A percentile compares a stretch with the other conserved stretches of the same genome.
Evolutionary conservation across 768 basidiomycete genomes (phyloP).

Genomic region (Hydnomerulius pinastri): DNA sequence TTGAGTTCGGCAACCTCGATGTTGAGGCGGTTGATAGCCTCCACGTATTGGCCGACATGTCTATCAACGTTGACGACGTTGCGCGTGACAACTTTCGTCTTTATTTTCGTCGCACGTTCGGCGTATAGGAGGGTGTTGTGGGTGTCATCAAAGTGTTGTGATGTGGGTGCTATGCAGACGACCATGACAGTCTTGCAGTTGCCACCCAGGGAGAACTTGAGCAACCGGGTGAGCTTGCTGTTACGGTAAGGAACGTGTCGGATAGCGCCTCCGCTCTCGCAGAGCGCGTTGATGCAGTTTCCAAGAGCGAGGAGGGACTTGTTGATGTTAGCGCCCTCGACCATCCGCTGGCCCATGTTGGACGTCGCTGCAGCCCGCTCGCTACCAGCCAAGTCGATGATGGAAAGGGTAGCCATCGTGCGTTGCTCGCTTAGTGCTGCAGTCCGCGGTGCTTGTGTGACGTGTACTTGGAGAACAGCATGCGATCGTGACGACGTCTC

Average conservation of each 20-base stretch:
- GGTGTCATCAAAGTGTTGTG: conserved; percentile 96
- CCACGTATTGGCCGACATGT: conserved; percentile 93
- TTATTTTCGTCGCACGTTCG: conserved; percentile 97
- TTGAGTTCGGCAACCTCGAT: conserved; percentile 84
- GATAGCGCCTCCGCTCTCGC: conserved; percentile 85
- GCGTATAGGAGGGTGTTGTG: conserved; percentile 98
- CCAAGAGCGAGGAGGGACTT: conserved; percentile 96
- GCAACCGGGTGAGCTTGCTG: conserved; percentile 94
- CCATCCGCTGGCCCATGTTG: conserved; percentile 98
- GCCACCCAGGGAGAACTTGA: conserved; percentile 97
- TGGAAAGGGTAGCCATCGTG: conserved; percentile 89
- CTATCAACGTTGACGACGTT: conserved; percentile 95
- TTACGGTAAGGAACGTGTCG: conserved; percentile 97
- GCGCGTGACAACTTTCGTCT: conserved; percentile 93
- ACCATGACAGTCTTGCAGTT: conserved; percentile 99
- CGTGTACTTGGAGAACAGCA: conserved; percentile 94
- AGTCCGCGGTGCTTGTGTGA: conserved; percentile 84
- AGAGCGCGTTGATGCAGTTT: conserved; percentile 98
- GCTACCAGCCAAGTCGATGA: conserved; percentile 97
- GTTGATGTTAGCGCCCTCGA: conserved; percentile 99
- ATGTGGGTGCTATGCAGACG: conserved; percentile 94
- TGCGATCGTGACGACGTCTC: conserved; percentile 97
- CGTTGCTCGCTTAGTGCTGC: conserved; percentile 80
- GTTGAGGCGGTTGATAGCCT: conserved; percentile 89
- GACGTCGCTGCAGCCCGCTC: conserved; percentile 95